These are phyloP conservation scores for Hirsutella thompsonii DNA, from an alignment of 2,329 filamentous ascomycete species.

Conservation along the genomic window DNA sequence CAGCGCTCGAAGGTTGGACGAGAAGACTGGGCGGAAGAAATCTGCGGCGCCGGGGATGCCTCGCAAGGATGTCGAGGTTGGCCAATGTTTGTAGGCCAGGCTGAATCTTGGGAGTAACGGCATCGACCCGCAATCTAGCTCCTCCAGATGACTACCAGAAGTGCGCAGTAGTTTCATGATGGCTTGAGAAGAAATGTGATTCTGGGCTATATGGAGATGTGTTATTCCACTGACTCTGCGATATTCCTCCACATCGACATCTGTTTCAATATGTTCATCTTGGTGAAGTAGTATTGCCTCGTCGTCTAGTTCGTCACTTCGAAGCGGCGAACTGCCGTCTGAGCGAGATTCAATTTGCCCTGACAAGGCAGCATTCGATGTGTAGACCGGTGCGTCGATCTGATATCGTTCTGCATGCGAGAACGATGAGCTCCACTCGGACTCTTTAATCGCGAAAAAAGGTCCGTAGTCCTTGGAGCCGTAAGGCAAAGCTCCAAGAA, in stretches of 20 bases:
- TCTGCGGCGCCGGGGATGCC: constrained; percentile 33
- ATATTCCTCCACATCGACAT: constrained; percentile 7
- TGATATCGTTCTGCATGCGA: constrained; percentile 33
- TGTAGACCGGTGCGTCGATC: constrained; percentile 30
- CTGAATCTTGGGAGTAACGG: constrained; percentile 12
- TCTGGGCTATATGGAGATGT: constrained; percentile 40
- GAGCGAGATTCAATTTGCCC: constrained; percentile 14
- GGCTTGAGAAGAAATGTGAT: constrained; percentile 29
- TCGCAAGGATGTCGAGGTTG: constrained; percentile 18
- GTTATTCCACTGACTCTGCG: constrained; percentile 25
- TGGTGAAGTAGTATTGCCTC: constrained; percentile 10
- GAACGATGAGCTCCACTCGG: constrained; percentile 28
- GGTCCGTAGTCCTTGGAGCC: constrained; percentile 23
- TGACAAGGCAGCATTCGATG: constrained; percentile 6
- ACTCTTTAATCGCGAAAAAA: constrained; percentile 34
- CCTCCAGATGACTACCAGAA: constrained; percentile 33
- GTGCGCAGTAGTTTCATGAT: constrained; percentile 28
- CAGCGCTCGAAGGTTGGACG: constrained; percentile 37
- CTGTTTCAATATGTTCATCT: too few species aligned
- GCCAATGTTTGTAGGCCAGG: constrained; percentile 10
- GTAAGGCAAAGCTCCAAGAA: constrained; percentile 14
- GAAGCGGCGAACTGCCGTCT: constrained; percentile 11
- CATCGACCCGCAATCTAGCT: constrained; percentile 36
- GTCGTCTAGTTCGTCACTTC: constrained; percentile 15
- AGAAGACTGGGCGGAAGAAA: constrained; percentile 37